A percentile compares a stretch with the other conserved stretches of the same genome.
Conservation (phyloP, 139 green algal species). For the Pycnococcus provasolii region DNA sequence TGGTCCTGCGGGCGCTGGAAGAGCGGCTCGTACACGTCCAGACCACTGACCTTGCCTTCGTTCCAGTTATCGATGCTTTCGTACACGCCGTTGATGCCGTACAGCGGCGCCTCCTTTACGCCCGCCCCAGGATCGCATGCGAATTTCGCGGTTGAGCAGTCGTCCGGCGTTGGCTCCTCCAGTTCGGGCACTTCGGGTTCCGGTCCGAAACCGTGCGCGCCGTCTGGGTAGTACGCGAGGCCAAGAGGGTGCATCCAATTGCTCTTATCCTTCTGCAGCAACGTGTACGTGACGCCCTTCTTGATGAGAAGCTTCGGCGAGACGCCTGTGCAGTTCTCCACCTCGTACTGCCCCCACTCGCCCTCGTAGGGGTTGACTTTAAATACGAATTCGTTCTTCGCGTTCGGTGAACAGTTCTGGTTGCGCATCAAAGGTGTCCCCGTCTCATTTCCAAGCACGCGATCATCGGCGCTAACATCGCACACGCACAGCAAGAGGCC, state of each 20-base stretch:
- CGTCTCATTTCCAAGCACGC: too few species aligned
- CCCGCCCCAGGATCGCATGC: conserved; percentile 5
- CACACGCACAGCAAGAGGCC: too few species aligned
- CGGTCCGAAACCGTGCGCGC: background rate
- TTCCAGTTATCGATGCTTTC: conserved; percentile 6
- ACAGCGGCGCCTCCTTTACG: background rate
- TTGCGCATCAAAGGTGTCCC: too few species aligned
- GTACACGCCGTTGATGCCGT: too few species aligned
- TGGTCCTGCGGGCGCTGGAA: conserved; percentile 8
- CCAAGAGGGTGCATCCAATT: conserved; percentile 21
- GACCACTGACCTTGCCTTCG: background rate
- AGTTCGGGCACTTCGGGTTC: conserved; percentile 6
- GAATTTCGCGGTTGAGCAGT: conserved; percentile 3
- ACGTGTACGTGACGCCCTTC: conserved; percentile 12
- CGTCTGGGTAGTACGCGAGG: conserved; percentile 22
- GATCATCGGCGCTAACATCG: too few species aligned
- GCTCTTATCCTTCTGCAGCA: conserved; percentile 11
- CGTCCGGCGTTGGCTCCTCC: conserved; percentile 9
- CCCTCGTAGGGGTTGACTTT: background rate
- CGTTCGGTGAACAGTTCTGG: background rate
- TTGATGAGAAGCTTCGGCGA: conserved; percentile 13
- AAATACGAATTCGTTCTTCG: conserved; percentile 20
- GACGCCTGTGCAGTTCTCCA: conserved; percentile 18
- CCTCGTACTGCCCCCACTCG: conserved; percentile 5
- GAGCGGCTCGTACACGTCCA: conserved; percentile 19